Percentiles rank a stretch among this genome's conserved stretches.
phyloP scores from a whole-genome alignment of 2,329 filamentous ascomycete species.

The Diaporthe australafricana region DNA sequence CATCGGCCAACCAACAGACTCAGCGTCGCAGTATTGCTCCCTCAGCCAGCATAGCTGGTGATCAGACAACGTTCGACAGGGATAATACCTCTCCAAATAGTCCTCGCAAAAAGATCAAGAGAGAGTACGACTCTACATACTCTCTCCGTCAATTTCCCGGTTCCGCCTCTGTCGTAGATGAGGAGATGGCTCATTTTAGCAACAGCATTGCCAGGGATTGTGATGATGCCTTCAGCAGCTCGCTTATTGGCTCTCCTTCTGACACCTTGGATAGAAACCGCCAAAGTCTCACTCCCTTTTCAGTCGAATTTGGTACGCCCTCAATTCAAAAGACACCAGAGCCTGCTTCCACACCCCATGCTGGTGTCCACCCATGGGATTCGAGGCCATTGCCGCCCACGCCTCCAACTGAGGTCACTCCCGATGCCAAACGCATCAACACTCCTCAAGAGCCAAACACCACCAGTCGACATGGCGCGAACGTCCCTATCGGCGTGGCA shows the following conservation, averaged over 20 bases:
- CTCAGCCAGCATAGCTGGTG: conserved; percentile 45
- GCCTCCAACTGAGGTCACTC: conserved; percentile 51
- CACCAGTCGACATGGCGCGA: not conserved
- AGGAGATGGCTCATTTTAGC: conserved; percentile 85
- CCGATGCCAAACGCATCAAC: conserved; percentile 36
- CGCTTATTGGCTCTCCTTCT: conserved; percentile 52
- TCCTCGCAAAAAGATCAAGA: conserved; percentile 39
- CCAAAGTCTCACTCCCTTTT: conserved; percentile 55
- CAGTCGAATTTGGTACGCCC: conserved; percentile 52
- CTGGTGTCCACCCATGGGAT: conserved; percentile 51
- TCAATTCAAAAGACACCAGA: conserved; percentile 32
- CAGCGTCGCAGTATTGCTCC: conserved; percentile 38
- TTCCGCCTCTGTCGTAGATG: conserved; percentile 52
- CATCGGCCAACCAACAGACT: conserved; percentile 33
- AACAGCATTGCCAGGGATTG: conserved; percentile 89
- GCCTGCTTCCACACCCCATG: conserved; percentile 20
- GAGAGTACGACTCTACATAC: conserved; percentile 18
- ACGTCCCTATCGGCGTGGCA: conserved; percentile 19
- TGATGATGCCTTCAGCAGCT: conserved; percentile 89
- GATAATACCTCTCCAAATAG: conserved; percentile 41
- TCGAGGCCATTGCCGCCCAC: conserved; percentile 63
- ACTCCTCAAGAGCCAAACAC: not conserved
- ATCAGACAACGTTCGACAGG: conserved; percentile 43
- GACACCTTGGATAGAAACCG: conserved; percentile 38
- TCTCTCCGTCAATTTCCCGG: conserved; percentile 24